A percentile compares a stretch with the other conserved stretches of the same genome.
These are phyloP conservation scores for Leccinum truebloodii DNA, from an alignment of 768 basidiomycete genomes.

Conservation along the genomic window DNA sequence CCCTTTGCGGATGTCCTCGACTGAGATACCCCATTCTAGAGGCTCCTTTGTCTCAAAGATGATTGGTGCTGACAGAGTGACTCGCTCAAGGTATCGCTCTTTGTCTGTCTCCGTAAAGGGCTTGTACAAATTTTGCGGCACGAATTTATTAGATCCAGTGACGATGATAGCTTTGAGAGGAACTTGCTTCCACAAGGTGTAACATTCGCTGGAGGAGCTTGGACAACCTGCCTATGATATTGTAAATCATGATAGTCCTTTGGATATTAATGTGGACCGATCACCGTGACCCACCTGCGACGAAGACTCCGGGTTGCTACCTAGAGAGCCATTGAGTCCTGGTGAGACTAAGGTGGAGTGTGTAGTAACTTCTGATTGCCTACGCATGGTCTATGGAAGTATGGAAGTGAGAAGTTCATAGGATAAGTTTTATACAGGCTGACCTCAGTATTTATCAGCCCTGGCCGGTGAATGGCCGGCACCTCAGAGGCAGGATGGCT, in stretches of 20 bases:
- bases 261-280: not conserved
- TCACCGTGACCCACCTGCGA: constrained; percentile 7
- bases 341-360: constrained; percentile 1
- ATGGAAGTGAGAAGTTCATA: not conserved
- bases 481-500: not conserved
- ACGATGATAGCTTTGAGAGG: constrained; percentile 19
- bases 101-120: constrained; percentile 78
- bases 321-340: not conserved
- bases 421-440: not conserved
- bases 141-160: constrained; percentile 43
- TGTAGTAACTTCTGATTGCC: not conserved
- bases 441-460: constrained; percentile 1
- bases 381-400: not conserved
- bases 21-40: constrained; percentile 57
- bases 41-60: constrained; percentile 58
- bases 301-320: not conserved
- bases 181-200: constrained; percentile 15
- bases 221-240: not conserved
- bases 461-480: not conserved
- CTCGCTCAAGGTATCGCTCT: constrained; percentile 74
- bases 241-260: not conserved
- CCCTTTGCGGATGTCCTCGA: constrained; percentile 68
- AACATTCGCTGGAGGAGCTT: constrained; percentile 17
- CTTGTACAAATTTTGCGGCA: constrained; percentile 70
- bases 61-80: constrained; percentile 61